phyloP scores from a whole-genome alignment of 768 basidiomycete species.

The Boletus vermiculosoides region DNA sequence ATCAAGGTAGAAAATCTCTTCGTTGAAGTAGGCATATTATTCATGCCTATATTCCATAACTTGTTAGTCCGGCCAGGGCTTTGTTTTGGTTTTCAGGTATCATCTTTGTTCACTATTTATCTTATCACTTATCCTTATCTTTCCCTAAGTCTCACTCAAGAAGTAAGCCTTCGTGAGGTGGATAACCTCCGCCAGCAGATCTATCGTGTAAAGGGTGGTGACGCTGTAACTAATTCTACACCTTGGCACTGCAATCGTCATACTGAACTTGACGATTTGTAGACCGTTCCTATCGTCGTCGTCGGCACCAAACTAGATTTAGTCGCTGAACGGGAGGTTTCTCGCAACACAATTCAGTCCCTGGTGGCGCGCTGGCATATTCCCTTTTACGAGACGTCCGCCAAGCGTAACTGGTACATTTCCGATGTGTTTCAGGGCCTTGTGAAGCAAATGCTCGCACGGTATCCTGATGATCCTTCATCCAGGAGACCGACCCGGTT shows the following conservation, averaged over 20 bases:
- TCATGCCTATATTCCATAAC: background rate
- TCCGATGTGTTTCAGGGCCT: conserved; percentile 77
- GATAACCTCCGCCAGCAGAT: conserved; percentile 81
- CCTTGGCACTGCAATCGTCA: background rate
- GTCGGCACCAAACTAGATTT: conserved; percentile 88
- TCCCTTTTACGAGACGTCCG: conserved; percentile 87
- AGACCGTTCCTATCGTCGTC: conserved; percentile 77
- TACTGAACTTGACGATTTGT: conserved; percentile 9
- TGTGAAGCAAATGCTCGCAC: conserved; percentile 67
- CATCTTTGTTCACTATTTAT: background rate
- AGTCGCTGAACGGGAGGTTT: conserved; percentile 76
- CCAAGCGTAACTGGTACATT: conserved; percentile 81
- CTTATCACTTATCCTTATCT: conserved; percentile 6
- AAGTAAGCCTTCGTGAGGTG: conserved; percentile 77
- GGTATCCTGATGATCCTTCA: conserved; percentile 51
- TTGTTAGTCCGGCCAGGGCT: conserved; percentile 64
- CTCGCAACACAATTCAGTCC: conserved; percentile 57
- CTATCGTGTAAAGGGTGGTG: conserved; percentile 71
- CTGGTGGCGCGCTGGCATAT: conserved; percentile 65
- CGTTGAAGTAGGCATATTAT: background rate
- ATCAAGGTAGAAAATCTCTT: conserved; percentile 54
- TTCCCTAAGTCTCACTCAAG: conserved; percentile 65
- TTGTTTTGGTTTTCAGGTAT: conserved; percentile 81
- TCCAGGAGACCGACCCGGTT: conserved; percentile 31
- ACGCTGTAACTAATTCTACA: conserved; percentile 43